Percentiles rank a stretch among this genome's conserved stretches.
Evolutionary conservation across 148 eudicot species (phyloP).

Genomic region (Rhododendron williamsianum): DNA sequence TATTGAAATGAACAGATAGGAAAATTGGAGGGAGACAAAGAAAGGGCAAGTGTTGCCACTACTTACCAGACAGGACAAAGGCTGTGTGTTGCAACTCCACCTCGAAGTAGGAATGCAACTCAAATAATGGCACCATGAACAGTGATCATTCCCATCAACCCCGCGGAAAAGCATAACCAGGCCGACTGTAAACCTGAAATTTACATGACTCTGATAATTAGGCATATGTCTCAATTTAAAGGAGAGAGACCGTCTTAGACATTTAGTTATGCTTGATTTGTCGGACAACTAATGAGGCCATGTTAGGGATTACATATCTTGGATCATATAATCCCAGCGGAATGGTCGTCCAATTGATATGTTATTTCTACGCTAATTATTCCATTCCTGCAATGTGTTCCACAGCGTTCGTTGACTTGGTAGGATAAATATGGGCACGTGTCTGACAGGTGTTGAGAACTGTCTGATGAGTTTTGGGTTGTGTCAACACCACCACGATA

Average conservation of each 20-base stretch:
- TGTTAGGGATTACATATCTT: not conserved
- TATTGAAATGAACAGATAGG: not conserved
- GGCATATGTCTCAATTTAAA: not conserved
- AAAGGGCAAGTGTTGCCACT: not conserved
- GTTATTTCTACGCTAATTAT: not conserved
- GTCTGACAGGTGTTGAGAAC: not conserved
- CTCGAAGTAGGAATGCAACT: constrained; percentile 71
- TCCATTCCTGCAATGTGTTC: not conserved
- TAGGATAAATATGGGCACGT: not conserved
- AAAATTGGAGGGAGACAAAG: not conserved
- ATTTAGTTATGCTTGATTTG: not conserved
- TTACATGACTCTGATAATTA: not conserved
- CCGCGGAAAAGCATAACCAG: constrained; percentile 62
- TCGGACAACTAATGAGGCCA: not conserved
- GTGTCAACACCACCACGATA: not conserved
- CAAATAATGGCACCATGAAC: constrained; percentile 91
- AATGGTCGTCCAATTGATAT: not conserved
- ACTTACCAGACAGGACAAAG: constrained; percentile 59
- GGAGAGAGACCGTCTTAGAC: not conserved
- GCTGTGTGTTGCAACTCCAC: constrained; percentile 65
- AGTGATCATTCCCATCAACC: constrained; percentile 57
- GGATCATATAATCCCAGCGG: not conserved
- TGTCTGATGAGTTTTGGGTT: not conserved
- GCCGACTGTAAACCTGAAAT: constrained; percentile 55
- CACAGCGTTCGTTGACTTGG: not conserved